These are phyloP conservation scores for Boletus reticulatus DNA, from an alignment of 768 basidiomycete species.

Conservation along the genomic window DNA sequence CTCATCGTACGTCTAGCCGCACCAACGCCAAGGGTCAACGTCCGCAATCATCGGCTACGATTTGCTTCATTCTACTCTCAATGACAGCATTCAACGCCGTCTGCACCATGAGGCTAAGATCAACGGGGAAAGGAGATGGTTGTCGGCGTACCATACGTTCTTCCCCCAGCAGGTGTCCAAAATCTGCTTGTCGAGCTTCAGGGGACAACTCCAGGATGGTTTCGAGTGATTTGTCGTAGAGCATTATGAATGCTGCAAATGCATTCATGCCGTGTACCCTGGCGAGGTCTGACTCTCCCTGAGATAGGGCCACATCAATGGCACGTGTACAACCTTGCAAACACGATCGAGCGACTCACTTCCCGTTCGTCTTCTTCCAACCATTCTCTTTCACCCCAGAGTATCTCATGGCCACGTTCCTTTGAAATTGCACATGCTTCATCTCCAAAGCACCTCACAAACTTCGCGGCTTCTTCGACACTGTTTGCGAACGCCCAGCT, in stretches of 20 bases:
- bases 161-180: constrained; percentile 46
- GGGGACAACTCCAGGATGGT: constrained; percentile 52
- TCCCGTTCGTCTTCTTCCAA: constrained; percentile 54
- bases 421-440: constrained; percentile 45
- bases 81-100: constrained; percentile 36
- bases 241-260: constrained; percentile 64
- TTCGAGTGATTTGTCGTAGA: constrained; percentile 52
- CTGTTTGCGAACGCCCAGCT: constrained; percentile 62
- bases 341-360: constrained; percentile 31
- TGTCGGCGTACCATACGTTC: constrained; percentile 49
- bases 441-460: constrained; percentile 58
- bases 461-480: constrained; percentile 55
- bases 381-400: constrained; percentile 68
- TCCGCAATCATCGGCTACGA: constrained; percentile 14
- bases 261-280: constrained; percentile 61
- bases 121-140: neutral
- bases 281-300: constrained; percentile 65
- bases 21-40: constrained; percentile 14
- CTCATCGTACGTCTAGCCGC: constrained; percentile 3
- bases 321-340: constrained; percentile 12
- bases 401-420: constrained; percentile 33
- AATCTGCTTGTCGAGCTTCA: constrained; percentile 45
- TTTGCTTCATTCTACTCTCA: constrained; percentile 32
- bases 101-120: constrained; percentile 23
- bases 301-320: constrained; percentile 8